These are phyloP conservation scores for Quercus bicolor DNA, from an alignment of 306 rosid genomes.

Conservation along the genomic window DNA sequence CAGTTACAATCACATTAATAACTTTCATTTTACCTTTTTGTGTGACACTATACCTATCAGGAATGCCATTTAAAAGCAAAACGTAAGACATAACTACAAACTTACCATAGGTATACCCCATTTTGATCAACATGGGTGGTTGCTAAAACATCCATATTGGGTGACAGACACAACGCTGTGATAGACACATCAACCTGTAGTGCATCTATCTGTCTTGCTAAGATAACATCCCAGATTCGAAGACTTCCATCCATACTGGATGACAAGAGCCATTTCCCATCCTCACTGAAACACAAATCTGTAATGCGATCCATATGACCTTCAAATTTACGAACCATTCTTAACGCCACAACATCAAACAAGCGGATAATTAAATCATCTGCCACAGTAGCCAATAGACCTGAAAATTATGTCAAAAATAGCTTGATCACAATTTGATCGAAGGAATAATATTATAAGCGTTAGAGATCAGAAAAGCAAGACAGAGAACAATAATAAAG, in stretches of 20 bases:
- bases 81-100: constrained; percentile 11
- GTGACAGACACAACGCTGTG: constrained; percentile 80
- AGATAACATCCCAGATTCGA: constrained; percentile 86
- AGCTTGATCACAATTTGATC: constrained; percentile 7
- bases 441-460: constrained; percentile 11
- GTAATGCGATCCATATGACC: constrained; percentile 91
- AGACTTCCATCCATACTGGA: constrained; percentile 98
- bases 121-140: constrained; percentile 91
- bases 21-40: background rate
- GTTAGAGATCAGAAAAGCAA: background rate
- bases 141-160: constrained; percentile 89
- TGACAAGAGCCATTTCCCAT: constrained; percentile 93
- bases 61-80: constrained; percentile 6
- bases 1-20: background rate
- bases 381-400: constrained; percentile 82
- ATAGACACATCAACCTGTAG: constrained; percentile 73
- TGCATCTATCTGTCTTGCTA: constrained; percentile 86
- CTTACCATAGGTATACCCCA: constrained; percentile 89
- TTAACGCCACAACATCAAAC: constrained; percentile 76
- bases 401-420: constrained; percentile 40
- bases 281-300: constrained; percentile 95
- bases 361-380: constrained; percentile 70
- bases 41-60: background rate
- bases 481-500: background rate
- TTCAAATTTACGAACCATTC: constrained; percentile 87